phyloP scores from a whole-genome alignment of 2,329 filamentous ascomycete species.

The Calonectria crousiana region DNA sequence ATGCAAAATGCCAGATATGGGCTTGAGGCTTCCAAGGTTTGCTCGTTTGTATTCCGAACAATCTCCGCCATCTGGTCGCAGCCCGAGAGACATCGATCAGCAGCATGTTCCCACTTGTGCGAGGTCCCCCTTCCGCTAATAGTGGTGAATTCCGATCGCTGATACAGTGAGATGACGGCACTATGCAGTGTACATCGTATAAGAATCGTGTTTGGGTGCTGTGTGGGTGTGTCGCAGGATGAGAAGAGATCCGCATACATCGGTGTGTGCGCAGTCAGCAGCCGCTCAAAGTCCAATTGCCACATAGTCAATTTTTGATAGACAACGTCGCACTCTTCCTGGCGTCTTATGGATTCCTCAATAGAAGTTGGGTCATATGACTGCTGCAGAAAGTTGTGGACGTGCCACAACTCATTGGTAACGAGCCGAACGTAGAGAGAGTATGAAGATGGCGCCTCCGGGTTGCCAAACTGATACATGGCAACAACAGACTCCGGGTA shows the following conservation, averaged over 20 bases:
- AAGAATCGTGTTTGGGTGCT: constrained; percentile 23
- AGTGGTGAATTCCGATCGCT: constrained; percentile 12
- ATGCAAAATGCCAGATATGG: constrained; percentile 17
- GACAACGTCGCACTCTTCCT: constrained; percentile 12
- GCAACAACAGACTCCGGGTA: constrained; percentile 19
- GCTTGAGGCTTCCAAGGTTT: constrained; percentile 7
- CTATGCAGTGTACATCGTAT: constrained; percentile 26
- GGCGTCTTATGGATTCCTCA: not conserved
- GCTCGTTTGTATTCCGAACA: not conserved
- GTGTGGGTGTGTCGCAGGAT: not conserved
- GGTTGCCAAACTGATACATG: constrained; percentile 24
- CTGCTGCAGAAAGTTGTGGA: constrained; percentile 23
- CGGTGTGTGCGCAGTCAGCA: constrained; percentile 12
- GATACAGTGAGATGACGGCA: constrained; percentile 20
- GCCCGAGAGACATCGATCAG: constrained; percentile 19
- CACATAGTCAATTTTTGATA: constrained; percentile 15
- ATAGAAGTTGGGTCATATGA: not conserved
- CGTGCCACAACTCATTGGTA: constrained; percentile 24
- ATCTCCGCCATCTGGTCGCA: constrained; percentile 24
- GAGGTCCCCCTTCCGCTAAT: not conserved
- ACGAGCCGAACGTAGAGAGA: constrained; percentile 9
- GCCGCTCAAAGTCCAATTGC: constrained; percentile 22
- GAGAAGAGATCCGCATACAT: constrained; percentile 17
- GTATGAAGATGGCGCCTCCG: constrained; percentile 14
- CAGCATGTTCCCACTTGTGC: constrained; percentile 14